A percentile compares a stretch with the other conserved stretches of the same genome.
Evolutionary conservation across 352 stramenopile genomes (phyloP).

Genomic region (Pythium utonaiense): DNA sequence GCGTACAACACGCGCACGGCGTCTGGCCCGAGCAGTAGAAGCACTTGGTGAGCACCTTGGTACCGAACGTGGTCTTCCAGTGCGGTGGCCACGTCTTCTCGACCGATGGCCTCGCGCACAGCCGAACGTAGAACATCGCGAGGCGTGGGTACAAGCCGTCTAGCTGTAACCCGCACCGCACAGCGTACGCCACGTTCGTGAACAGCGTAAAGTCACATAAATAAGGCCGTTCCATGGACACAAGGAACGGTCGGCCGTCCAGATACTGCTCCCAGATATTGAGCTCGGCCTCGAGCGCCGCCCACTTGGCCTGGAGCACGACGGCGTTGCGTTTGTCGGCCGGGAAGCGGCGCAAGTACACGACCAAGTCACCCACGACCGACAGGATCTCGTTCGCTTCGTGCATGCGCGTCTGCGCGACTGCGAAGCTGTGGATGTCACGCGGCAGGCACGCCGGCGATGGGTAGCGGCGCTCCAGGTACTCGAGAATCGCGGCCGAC

Average conservation of each 20-base stretch:
- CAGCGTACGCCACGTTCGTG: constrained; percentile 82
- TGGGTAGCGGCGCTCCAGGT: constrained; percentile 68
- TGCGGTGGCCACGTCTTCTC: constrained; percentile 82
- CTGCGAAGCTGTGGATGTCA: constrained; percentile 46
- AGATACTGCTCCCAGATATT: constrained; percentile 79
- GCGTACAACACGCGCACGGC: constrained; percentile 21
- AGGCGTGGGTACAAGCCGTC: constrained; percentile 76
- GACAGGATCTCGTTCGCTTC: constrained; percentile 85
- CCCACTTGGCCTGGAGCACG: constrained; percentile 72
- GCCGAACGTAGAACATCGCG: constrained; percentile 73
- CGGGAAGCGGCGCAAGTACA: constrained; percentile 74
- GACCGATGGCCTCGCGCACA: constrained; percentile 67
- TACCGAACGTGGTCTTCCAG: constrained; percentile 70
- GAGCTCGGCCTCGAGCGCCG: constrained; percentile 61
- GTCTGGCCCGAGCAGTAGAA: constrained; percentile 43
- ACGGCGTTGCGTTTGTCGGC: constrained; percentile 47
- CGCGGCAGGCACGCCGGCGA: constrained; percentile 43
- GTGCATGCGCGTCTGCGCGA: constrained; percentile 74
- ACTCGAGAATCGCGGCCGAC: constrained; percentile 76
- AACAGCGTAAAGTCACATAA: constrained; percentile 83
- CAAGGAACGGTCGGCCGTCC: constrained; percentile 55
- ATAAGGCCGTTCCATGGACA: constrained; percentile 56
- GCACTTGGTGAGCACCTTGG: constrained; percentile 80
- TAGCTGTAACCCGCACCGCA: constrained; percentile 79
- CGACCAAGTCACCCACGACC: constrained; percentile 73